Evolutionary conservation across 2,329 filamentous ascomycete genomes (phyloP), one percentile per base, ranked within the genome.

Genomic region (Emergomyces pasteurianus): DNA sequence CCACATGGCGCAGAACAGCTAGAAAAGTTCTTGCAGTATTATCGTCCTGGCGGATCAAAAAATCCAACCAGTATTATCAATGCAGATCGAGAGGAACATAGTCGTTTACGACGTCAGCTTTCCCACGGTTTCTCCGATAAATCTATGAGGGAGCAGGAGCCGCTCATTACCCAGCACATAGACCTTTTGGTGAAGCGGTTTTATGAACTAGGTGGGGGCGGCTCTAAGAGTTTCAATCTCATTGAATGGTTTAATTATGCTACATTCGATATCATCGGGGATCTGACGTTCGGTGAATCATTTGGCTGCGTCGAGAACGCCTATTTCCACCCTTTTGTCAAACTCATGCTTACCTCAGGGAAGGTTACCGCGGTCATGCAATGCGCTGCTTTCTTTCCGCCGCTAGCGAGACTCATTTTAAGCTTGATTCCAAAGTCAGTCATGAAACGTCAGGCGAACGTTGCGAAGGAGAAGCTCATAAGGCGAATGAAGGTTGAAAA

Each of bases 111-210:
- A 26, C 63, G 66, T 0, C 58, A 69, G 2, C 60, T 79, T 9
- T 59, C 68, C 4, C 71, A 72, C 60, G 75, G 73, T 0, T 78
- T 79, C 61, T 76, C 74, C 0, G 73, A 76, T 47, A 71, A 71
- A 54, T 72, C 73, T 1, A 61, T 79, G 12, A 64, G 66, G 14
- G 69, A 71, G 14, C 76, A 75, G 60, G 75, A 74, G 59, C 64
- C 65, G 0, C 54, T 74, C 2, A 64, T 78, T 6, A 65, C 66
- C 21, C 23, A 40, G 7, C 73, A 74, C 61, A 60, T 74, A 16
- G 67, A 74, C 49, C 62, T 69, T 1, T 60, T 76, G 2, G 69
- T 75, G 12, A 47, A 66, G 38, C 64, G 67, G 14, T 43, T 74
- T 14, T 54, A 61, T 14, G 67, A 68, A 58, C n/a, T 36, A 28